These are phyloP conservation scores for Chytridiales sp. DNA, from an alignment of 371 early-diverging fungal genomes.

Conservation along the genomic window DNA sequence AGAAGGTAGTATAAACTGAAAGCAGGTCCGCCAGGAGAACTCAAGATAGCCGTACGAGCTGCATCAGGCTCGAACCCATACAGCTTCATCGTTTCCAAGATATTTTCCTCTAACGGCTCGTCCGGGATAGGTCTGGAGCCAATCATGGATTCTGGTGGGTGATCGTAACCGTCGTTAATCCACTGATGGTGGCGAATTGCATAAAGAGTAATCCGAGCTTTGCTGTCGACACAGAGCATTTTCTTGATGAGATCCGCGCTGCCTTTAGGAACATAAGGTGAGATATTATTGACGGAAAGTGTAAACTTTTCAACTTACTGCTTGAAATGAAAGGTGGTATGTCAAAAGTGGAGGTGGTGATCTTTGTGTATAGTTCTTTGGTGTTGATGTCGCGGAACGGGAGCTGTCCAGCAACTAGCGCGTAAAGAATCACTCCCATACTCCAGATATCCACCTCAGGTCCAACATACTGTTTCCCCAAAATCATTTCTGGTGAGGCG, in stretches of 20 bases:
- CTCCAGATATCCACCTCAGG: conserved; percentile 69
- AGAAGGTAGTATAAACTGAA: conserved; percentile 41
- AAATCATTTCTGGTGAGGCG: conserved; percentile 76
- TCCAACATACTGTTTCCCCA: conserved; percentile 54
- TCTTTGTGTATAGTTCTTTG: conserved; percentile 66
- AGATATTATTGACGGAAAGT: neutral
- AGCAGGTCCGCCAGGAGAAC: conserved; percentile 26
- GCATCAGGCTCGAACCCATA: conserved; percentile 38
- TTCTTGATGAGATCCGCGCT: conserved; percentile 32
- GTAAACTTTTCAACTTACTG: conserved; percentile 14
- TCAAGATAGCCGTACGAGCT: conserved; percentile 14
- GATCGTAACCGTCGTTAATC: conserved; percentile 32
- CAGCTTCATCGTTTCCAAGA: conserved; percentile 35
- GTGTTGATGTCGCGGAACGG: conserved; percentile 70
- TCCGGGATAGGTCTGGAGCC: conserved; percentile 29
- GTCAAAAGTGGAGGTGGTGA: conserved; percentile 57
- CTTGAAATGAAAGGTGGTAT: conserved; percentile 50
- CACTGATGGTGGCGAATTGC: conserved; percentile 40
- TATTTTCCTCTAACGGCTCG: conserved; percentile 25
- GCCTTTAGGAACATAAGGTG: conserved; percentile 22
- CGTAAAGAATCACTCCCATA: conserved; percentile 78
- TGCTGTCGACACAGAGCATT: conserved; percentile 42
- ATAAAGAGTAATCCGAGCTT: conserved; percentile 37
- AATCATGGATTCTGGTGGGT: conserved; percentile 34
- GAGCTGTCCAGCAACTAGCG: conserved; percentile 45